Evolutionary conservation across 495 filamentous ascomycete genomes (phyloP).

Genomic region (Penicillium desertorum): DNA sequence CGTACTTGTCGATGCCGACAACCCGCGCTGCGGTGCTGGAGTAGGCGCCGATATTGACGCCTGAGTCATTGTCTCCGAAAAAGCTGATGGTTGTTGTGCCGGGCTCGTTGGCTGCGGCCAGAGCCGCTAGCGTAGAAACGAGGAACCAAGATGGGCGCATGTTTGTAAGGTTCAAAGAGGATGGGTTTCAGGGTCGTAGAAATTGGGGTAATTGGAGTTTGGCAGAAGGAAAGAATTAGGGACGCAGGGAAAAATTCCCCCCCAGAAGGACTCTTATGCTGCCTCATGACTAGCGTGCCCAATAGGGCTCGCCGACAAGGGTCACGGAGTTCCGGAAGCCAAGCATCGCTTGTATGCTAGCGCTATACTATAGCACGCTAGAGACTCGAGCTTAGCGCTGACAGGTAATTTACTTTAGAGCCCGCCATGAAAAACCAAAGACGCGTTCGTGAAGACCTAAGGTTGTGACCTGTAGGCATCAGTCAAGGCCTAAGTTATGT

Average conservation of each 20-base stretch:
- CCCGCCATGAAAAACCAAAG: neutral
- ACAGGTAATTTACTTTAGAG: neutral
- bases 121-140: constrained; percentile 2
- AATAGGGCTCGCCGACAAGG: neutral
- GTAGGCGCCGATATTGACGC: constrained; percentile 3
- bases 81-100: constrained; percentile 15
- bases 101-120: constrained; percentile 10
- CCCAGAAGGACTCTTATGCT: neutral
- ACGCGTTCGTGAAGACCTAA: neutral
- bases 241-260: neutral
- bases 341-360: neutral
- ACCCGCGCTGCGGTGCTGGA: constrained; percentile 29
- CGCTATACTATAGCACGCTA: neutral
- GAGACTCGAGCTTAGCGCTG: neutral
- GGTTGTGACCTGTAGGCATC: neutral
- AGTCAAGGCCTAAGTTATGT: neutral
- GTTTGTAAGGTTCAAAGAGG: neutral
- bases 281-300: constrained; percentile 11
- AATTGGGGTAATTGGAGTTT: neutral
- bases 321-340: neutral
- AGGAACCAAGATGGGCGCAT: constrained; percentile 10
- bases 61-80: neutral
- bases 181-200: neutral
- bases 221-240: neutral
- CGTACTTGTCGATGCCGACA: constrained; percentile 22